Evolutionary conservation across 106 monocot species (phyloP), one percentile per base, ranked within the genome.

Genomic region (Dioscorea zingiberensis): DNA sequence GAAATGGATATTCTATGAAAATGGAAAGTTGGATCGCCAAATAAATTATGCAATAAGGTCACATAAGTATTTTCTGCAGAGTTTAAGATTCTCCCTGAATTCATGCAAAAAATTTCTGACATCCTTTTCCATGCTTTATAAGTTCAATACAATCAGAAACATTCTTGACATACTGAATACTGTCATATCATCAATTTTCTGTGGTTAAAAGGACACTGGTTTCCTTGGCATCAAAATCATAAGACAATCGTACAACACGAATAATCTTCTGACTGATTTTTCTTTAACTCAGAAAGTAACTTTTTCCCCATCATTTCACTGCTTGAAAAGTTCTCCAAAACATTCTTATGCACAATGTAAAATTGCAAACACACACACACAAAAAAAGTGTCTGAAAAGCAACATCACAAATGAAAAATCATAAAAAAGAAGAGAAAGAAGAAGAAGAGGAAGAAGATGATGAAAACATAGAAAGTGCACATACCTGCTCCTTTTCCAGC

Each of bases 401-500:
- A 23, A 7, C 22, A 21, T 16, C 12, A 63, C 2, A 21, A 46
- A 46, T n/a, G 19, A 56, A 56, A 56, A 22, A 19, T 21, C 12
- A 25, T 21, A 56, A 56, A 24, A 22, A 4, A 68, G 56, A 54
- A 68, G 7, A 72, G 22, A 54, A 78, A 64, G 9, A 65, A 26
- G 51, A 78, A 64, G 9, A 65, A 26, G 22, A 22, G 27, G 28
- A 62, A 19, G 12, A 45, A 13, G 23, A 25, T 3, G 2, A 19
- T 27, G 46, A 16, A 59, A 0, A 15, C 14, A 23, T n/a, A 13
- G 1, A 44, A 7, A 28, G 26, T 3, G 45, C 16, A 63, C 29
- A 27, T 58, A 71, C 77, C 77, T 18, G 77, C 77, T 71, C 77
- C 77, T 51, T 77, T 70, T 10, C 71, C 28, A 19, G 38, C 63